A percentile compares a stretch with the other conserved stretches of the same genome.
phyloP scores from a whole-genome alignment of 2,329 filamentous ascomycete genomes.

The Rosellinia necatrix region DNA sequence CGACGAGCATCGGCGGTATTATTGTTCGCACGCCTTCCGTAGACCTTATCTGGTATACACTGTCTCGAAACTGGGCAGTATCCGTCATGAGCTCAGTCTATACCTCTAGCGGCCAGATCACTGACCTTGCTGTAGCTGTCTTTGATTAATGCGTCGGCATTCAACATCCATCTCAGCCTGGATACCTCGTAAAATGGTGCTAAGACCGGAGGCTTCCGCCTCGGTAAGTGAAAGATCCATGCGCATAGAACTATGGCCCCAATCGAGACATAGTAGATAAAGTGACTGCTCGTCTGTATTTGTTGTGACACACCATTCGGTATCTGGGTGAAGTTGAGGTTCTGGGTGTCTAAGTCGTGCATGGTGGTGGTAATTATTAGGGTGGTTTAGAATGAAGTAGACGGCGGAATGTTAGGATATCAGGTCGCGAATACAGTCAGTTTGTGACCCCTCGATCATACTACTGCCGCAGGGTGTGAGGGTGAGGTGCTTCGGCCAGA shows the following conservation, averaged over 20 bases:
- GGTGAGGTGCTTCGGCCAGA: neutral
- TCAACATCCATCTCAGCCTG: conserved; percentile 56
- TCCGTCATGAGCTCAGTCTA: conserved; percentile 16
- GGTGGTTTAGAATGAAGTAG: conserved; percentile 13
- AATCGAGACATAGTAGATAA: conserved; percentile 50
- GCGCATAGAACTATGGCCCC: conserved; percentile 43
- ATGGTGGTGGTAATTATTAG: conserved; percentile 32
- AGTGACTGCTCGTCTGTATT: conserved; percentile 37
- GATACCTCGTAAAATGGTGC: conserved; percentile 54
- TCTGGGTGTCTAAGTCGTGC: conserved; percentile 26
- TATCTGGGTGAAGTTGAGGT: conserved; percentile 30
- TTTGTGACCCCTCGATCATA: neutral
- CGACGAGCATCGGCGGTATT: conserved; percentile 50
- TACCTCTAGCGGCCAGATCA: neutral
- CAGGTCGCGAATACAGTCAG: neutral
- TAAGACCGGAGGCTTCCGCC: conserved; percentile 40
- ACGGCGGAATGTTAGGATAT: conserved; percentile 2
- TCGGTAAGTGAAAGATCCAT: conserved; percentile 46
- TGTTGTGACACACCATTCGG: conserved; percentile 34
- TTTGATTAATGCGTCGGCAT: conserved; percentile 51
- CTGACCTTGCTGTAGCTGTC: conserved; percentile 55
- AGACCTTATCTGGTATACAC: conserved; percentile 56
- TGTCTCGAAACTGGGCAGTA: conserved; percentile 49
- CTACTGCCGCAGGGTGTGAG: neutral
- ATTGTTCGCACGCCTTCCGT: conserved; percentile 56